A percentile compares a stretch with the other conserved stretches of the same genome.
phyloP scores from a whole-genome alignment of 345 rosid genomes.

The Noccaea bulbosa region DNA sequence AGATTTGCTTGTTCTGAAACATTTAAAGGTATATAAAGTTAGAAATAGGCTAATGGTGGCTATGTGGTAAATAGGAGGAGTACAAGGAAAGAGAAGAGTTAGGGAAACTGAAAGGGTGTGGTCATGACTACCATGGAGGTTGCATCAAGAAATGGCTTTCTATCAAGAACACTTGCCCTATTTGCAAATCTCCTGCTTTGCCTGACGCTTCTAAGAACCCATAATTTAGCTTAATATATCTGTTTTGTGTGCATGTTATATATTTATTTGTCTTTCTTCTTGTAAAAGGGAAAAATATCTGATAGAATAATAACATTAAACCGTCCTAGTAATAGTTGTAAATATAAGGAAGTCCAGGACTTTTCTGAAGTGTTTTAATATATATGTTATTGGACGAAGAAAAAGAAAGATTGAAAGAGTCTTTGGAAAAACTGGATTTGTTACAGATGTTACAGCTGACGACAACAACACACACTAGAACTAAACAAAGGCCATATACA shows the following conservation, averaged over 20 bases:
- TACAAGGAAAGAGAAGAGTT: conserved; percentile 65
- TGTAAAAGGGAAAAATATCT: background rate
- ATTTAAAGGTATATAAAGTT: background rate
- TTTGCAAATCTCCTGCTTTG: conserved; percentile 75
- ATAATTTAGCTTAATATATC: conserved; percentile 4
- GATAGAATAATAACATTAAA: conserved; percentile 3
- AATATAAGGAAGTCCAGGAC: conserved; percentile 6
- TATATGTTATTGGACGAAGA: background rate
- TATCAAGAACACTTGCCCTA: conserved; percentile 84
- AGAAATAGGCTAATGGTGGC: conserved; percentile 14
- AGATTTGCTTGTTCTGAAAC: conserved; percentile 28
- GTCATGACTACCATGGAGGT: conserved; percentile 73
- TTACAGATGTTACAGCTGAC: no score
- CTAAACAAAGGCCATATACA: no score
- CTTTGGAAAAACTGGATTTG: no score
- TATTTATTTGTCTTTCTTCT: background rate
- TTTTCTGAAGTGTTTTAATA: conserved; percentile 12
- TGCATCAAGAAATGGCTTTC: conserved; percentile 89
- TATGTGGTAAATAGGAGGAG: conserved; percentile 59
- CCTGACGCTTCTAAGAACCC: conserved; percentile 45
- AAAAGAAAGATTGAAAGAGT: no score
- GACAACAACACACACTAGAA: no score
- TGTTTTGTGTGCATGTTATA: background rate
- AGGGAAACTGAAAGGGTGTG: conserved; percentile 59
- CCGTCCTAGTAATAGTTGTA: conserved; percentile 3